Evolutionary conservation across 2,329 filamentous ascomycete species (phyloP), one percentile per base, ranked within the genome.

Genomic region (Metarhizium anisopliae): DNA sequence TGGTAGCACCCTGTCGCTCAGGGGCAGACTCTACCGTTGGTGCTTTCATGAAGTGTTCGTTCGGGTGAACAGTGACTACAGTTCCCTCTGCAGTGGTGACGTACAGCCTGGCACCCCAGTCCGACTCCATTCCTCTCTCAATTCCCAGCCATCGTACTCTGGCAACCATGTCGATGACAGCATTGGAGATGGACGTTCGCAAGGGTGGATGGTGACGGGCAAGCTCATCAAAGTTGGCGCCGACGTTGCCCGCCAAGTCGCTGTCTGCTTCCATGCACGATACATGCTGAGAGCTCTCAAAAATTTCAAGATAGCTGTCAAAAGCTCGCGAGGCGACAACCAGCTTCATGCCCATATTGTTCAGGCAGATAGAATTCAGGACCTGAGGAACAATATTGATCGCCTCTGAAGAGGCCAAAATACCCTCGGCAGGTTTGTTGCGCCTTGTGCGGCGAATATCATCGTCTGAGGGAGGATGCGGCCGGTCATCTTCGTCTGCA

Each of bases 291-390:
- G 91, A 85, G 61, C 90, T 97, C 70, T 96, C 90, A 61, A 99
- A 99, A n/a, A 97, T 90, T 67, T 96, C 90, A 61, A 99, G 87
- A 68, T 92, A 97, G 62, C 84, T 89, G 56, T 92, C 86, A 49
- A 99, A 78, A 2, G 90, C 92, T 56, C 84, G 80, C 0, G 92
- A 96, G 0, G 84, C 81, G 56, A 90, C 85, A 64, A 99, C 95
- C 67, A 96, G 80, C 64, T 88, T 87, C 77, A 96, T 87, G 8
- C 94, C 94, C 32, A 83, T 78, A 59, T 89, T 87, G 63, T 96
- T 96, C 55, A 99, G 74, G 62, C 90, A 99, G 54, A 99, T 95
- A 5, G 94, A 92, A 59, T 93, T 93, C 63, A 99, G 87, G 2
- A 93, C 91, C 56, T 86, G 84, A 0, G 94, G 92, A 3, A 99